Base-by-base conservation (phyloP, 2,329 filamentous ascomycete genomes). In the Xenoacremonium recifei region DNA sequence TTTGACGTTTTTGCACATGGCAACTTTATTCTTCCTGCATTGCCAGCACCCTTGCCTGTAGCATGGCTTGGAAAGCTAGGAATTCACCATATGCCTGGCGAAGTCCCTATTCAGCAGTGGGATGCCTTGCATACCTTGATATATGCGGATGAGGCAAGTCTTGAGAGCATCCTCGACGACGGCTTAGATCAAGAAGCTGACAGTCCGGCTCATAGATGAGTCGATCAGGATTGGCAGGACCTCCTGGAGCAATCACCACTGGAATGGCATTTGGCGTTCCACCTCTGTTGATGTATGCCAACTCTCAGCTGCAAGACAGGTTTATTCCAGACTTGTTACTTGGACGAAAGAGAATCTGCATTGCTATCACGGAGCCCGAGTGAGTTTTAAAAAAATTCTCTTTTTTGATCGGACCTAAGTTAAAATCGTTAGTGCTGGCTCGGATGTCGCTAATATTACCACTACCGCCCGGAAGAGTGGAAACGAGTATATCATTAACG, bases 291-390 rank as follows among this genome's bases (percentile, higher is more conserved):
- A 86, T 87, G 57, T 89, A 83, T 58, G 85, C 81, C 9, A 77
- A 69, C 54, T 62, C 66, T 40, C 61, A 77, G 51, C 66, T 89
- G 19, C 82, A 88, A 62, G 79, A 84, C 49, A 71, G 74, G 9
- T 82, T 85, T 50, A 67, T 90, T 6, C 85, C 85, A 0, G 83
- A 86, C 37, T 69, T 89, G 1, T 68, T 90, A 11, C 76, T 74
- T 1, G 83, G 84, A 6, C 75, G 73, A 58, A 87, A 82, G 65
- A 71, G 85, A 31, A 73, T 73, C 12, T 90, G 86, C 56, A 89
- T 91, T 51, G 87, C 86, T 9, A 89, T 91, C 54, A 91, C 87
- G 0, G 87, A 91, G 59, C 87, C 87, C 0, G 80, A 80, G 54
- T 56, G 38, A 39, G 51, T 41, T 11, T n/a, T n/a, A n/a, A n/a